Percentiles rank a stretch among this genome's conserved stretches.
Evolutionary conservation across 2,329 filamentous ascomycete genomes (phyloP).

Genomic region (Colletotrichum cereale): DNA sequence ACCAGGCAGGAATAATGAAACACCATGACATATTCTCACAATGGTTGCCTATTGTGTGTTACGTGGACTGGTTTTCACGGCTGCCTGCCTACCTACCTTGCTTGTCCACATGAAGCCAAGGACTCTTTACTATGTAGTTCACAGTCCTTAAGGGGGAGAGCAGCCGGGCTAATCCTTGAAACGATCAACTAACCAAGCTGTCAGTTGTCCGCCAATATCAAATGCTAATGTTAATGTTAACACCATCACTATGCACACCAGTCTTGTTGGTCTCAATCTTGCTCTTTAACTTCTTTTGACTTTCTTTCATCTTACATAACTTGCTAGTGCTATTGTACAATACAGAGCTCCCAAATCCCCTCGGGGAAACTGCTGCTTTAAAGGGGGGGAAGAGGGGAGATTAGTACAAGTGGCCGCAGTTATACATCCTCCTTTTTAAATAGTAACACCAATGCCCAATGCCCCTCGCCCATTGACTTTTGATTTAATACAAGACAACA

Average conservation of each 20-base stretch:
- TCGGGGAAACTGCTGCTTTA: slow-evolving; percentile 37
- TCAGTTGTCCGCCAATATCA: not conserved
- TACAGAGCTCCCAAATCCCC: slow-evolving; percentile 40
- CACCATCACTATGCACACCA: slow-evolving; percentile 21
- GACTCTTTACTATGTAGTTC: not conserved
- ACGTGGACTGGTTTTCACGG: not conserved
- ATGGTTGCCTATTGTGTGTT: slow-evolving; percentile 8
- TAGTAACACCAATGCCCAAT: slow-evolving; percentile 64
- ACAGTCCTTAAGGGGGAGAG: not conserved
- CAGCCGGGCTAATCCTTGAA: not conserved
- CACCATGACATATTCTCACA: not conserved
- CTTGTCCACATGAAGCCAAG: slow-evolving; percentile 10
- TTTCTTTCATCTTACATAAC: slow-evolving; percentile 41
- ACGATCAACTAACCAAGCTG: not conserved
- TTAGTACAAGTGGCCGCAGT: slow-evolving; percentile 49
- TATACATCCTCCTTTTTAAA: slow-evolving; percentile 51
- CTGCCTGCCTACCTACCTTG: slow-evolving; percentile 13
- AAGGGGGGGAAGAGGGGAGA: slow-evolving; percentile 39
- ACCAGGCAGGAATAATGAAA: not conserved
- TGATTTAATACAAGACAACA: slow-evolving; percentile 45
- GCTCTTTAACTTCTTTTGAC: slow-evolving; percentile 25
- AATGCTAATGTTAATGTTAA: not conserved
- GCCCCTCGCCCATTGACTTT: slow-evolving; percentile 53
- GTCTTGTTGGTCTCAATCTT: slow-evolving; percentile 18
- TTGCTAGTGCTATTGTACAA: slow-evolving; percentile 42